A percentile compares a stretch with the other conserved stretches of the same genome.
phyloP scores from a whole-genome alignment of 345 rosid species.

The Salix viminalis region DNA sequence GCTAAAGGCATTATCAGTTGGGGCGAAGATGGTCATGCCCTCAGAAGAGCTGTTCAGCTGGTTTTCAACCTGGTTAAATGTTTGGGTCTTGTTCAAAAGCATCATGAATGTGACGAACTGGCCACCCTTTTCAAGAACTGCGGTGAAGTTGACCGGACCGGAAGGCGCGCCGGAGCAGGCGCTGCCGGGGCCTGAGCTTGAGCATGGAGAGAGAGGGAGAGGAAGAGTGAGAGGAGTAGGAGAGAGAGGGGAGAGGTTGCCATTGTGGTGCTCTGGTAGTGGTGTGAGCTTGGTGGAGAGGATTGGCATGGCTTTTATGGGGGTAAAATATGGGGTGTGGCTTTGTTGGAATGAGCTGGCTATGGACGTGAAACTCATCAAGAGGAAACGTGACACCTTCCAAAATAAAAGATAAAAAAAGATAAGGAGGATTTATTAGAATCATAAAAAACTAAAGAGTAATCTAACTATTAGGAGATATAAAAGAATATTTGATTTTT shows the following conservation, averaged over 20 bases:
- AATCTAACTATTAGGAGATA: no score
- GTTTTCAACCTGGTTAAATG: constrained; percentile 45
- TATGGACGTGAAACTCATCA: background rate
- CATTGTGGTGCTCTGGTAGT: constrained; percentile 32
- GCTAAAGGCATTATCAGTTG: constrained; percentile 81
- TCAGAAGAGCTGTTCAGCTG: constrained; percentile 70
- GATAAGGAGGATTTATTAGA: no score
- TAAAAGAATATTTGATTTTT: no score
- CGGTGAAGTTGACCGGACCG: constrained; percentile 67
- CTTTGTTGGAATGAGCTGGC: constrained; percentile 51
- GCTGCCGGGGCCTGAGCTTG: constrained; percentile 42
- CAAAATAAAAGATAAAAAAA: no score
- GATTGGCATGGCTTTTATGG: constrained; percentile 25
- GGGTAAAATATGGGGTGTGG: constrained; percentile 21
- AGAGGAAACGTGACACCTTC: background rate
- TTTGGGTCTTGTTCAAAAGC: constrained; percentile 53
- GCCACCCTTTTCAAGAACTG: constrained; percentile 60
- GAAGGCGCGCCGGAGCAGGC: constrained; percentile 45
- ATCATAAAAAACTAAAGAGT: no score
- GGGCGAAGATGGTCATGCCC: constrained; percentile 78
- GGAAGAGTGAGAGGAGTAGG: constrained; percentile 23
- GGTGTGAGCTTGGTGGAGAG: constrained; percentile 10
- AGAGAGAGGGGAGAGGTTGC: constrained; percentile 31
- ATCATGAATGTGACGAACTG: constrained; percentile 57
- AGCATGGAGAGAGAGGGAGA: constrained; percentile 26